Base-by-base conservation (phyloP, 768 basidiomycete genomes). In the Mycena filopes region DNA sequence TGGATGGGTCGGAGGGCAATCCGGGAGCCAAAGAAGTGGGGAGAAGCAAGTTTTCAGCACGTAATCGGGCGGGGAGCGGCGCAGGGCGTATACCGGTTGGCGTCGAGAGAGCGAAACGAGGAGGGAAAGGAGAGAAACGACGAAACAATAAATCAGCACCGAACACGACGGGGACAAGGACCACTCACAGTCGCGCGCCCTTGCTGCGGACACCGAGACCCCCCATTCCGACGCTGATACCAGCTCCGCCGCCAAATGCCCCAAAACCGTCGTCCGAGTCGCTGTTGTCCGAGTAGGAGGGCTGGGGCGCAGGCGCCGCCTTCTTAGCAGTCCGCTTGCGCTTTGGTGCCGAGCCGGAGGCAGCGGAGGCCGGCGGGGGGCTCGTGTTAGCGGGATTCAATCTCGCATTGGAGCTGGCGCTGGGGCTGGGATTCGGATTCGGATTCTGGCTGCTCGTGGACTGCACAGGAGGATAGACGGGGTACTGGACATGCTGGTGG, bases 211-310 rank as follows among this genome's bases (percentile, higher is more conserved):
- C 80, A 26, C 82, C 82, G 51, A 85, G 70, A 4, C 83, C 84
- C 57, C 75, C 81, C 72, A 83, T 76, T 15, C 84, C 84, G 18
- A 86, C 81, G 63, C 79, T 82, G 65, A 84, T 82, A 0, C 82
- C 81, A 20, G 79, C 82, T 48, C 68, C 53, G 36, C 67, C 48
- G 42, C 55, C 56, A 42, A 72, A 71, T 4, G 70, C 74, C 21
- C 71, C 70, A 38, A 73, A 72, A 20, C 79, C 80, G 2, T 82
- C 81, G 45, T 80, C 81, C 0, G 75, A 76, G 43, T 80, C 82
- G 54, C 78, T 80, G 15, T 65, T 73, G 18, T 71, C 75, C 16
- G 68, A 69, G 48, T 73, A 76, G 4, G 67, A 67, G 48, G 70
- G 42, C 38, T 64, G 36, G 43, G 69, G 64, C 26, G 54, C 71